These are phyloP conservation scores for Hypoxylon sp. DNA, from an alignment of 2,329 filamentous ascomycete species.

Conservation along the genomic window DNA sequence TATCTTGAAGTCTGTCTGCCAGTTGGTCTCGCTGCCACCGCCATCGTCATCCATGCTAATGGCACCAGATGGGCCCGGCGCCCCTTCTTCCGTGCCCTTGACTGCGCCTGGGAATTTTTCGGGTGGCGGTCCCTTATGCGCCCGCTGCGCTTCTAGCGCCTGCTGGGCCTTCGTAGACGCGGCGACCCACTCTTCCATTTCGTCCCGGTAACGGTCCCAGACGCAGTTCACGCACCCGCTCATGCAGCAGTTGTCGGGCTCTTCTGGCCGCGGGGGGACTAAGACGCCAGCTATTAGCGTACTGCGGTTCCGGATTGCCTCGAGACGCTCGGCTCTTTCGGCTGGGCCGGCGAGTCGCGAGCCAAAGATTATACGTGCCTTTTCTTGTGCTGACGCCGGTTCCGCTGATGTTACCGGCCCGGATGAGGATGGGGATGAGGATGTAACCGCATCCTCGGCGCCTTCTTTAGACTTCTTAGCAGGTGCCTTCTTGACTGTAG, in stretches of 20 bases:
- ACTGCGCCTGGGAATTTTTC: conserved; percentile 34
- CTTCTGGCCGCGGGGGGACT: conserved; percentile 86
- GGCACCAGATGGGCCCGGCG: conserved; percentile 52
- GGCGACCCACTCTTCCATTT: conserved; percentile 88
- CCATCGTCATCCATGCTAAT: conserved; percentile 85
- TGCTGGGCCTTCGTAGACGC: conserved; percentile 74
- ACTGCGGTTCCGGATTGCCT: conserved; percentile 70
- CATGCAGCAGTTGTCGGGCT: conserved; percentile 99
- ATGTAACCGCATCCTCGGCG: conserved; percentile 16
- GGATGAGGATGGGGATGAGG: conserved; percentile 50
- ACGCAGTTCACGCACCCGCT: conserved; percentile 98
- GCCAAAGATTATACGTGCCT: conserved; percentile 82
- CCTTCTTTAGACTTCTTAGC: conserved; percentile 48
- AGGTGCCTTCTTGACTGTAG: conserved; percentile 46
- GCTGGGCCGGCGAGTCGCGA: conserved; percentile 81
- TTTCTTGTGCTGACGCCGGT: conserved; percentile 66
- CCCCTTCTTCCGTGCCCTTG: conserved; percentile 26
- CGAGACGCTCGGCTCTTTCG: conserved; percentile 74
- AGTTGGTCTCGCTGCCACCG: conserved; percentile 79
- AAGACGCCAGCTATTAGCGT: conserved; percentile 81
- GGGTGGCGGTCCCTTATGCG: conserved; percentile 22
- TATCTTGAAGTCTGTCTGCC: conserved; percentile 61
- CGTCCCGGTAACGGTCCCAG: conserved; percentile 92
- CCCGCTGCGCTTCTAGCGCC: conserved; percentile 61
- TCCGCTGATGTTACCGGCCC: conserved; percentile 55